Evolutionary conservation across 2,329 filamentous ascomycete genomes (phyloP), one percentile per base, ranked within the genome.

Genomic region (Hypoxylon sp.): DNA sequence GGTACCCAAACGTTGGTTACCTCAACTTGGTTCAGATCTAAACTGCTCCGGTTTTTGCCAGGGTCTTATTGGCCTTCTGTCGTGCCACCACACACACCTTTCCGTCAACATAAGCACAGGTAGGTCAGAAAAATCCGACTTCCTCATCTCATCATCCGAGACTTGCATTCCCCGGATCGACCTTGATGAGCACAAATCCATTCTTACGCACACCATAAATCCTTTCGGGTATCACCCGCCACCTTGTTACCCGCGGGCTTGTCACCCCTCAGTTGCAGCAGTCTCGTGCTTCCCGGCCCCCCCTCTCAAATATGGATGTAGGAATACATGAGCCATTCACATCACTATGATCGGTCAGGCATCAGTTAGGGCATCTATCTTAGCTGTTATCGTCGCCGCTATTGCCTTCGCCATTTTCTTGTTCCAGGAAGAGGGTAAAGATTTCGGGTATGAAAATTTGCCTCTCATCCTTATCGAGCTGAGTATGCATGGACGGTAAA

Each of bases 391-490:
- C 21, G 61, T 73, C 57, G 73, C 69, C 53, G 14, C 64, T n/a
- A 46, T 72, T 65, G 72, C 68, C 63, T 28, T 64, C 17, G 9
- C 71, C 38, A 63, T 65, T 32, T 19, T 73, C 46, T 63, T 72
- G 11, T 73, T 69, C 61, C 36, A 63, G 41, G 43, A 66, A n/a
- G 38, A 28, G 55, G 41, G 52, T n/a, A 36, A 38, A 49, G 19
- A 65, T 48, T 55, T 56, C 43, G 72, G 69, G 73, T 76, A 76
- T 61, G 68, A 55, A 73, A 66, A 59, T 51, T 64, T 63, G 60
- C 61, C 59, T 71, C 52, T 30, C 58, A 41, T 49, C 41, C 45
- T 32, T 43, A 58, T 58, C 46, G 36, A 52, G 52, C 49, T 50
- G 48, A 59, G 56, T 57, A 49, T 64, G 17, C 60, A 62, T 65